Conservation (phyloP, 305 asterid species). For the Andrographis paniculata region DNA sequence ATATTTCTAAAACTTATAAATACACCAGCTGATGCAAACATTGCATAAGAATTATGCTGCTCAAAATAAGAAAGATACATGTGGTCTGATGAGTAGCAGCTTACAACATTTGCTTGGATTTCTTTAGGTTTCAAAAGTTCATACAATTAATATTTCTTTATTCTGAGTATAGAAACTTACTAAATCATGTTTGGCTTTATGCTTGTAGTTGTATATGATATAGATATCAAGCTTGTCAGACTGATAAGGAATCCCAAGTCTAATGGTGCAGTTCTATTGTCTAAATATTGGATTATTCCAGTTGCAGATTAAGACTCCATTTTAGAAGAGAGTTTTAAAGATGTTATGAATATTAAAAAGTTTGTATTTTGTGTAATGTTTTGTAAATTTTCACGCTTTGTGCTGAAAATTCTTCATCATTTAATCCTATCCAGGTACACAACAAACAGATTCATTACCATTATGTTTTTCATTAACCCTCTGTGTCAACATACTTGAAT, state of each 20-base stretch:
- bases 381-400: conserved; percentile 31
- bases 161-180: no score
- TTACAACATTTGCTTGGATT: no score
- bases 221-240: background rate
- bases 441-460: conserved; percentile 3
- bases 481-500: background rate
- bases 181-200: no score
- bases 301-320: conserved; percentile 48
- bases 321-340: no score
- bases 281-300: background rate
- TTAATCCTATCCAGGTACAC: conserved; percentile 42
- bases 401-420: conserved; percentile 27
- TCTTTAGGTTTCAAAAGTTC: no score
- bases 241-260: no score
- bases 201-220: no score
- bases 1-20: conserved; percentile 36
- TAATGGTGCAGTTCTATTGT: background rate
- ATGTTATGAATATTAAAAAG: no score
- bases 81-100: no score
- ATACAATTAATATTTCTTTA: no score
- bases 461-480: background rate
- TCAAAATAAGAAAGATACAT: conserved; percentile 52
- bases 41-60: conserved; percentile 84
- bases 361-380: no score
- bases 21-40: conserved; percentile 50